Base-by-base conservation (phyloP, 306 rosid species). In the Citrullus mucosospermus region DNA sequence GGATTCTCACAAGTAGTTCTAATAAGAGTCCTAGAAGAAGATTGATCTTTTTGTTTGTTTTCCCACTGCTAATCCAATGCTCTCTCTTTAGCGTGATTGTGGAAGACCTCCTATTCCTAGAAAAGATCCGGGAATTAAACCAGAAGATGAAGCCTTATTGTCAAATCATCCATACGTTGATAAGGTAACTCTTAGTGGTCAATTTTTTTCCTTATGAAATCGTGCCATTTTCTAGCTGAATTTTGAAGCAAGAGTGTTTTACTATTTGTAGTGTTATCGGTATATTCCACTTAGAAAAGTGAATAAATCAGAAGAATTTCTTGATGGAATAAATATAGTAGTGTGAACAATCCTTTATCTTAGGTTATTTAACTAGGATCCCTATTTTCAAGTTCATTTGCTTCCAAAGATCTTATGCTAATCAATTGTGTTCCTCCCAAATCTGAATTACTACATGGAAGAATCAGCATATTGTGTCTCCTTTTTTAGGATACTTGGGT, bases 101-200 rank as follows among this genome's bases (percentile, higher is more conserved):
- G 93, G 97, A 84, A 87, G 99, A 70, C 93, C 97, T 78, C 99
- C 99, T 6, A 65, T 92, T 79, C 97, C 99, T 57, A 89, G 96
- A 81, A 95, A 88, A 86, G 93, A 91, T 79, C 97, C 96, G 39
- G 89, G 84, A 81, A 93, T 88, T 86, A 95, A 86, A 56, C 99
- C 97, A 53, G 97, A 74, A 77, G 97, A 95, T 82, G 99, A 90
- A 82, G 83, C 90, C 81, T 77, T 95, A 65, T 36, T 92, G 89
- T 95, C 99, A 77, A 85, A 95, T 80, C 99, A 95, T 84, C 97
- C 97, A 72, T 95, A 88, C 11, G 99, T 92, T 73, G 96, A 92
- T 8, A 91, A 89, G 97, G 99, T 90, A 76, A 58, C 69, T 82
- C 30, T 43, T 43, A 5, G 11, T 70, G 8, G 32, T 25, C 8